A percentile compares a stretch with the other conserved stretches of the same genome.
These are phyloP conservation scores for Coelastrella sp. DNA, from an alignment of 139 green algal genomes.

Conservation along the genomic window DNA sequence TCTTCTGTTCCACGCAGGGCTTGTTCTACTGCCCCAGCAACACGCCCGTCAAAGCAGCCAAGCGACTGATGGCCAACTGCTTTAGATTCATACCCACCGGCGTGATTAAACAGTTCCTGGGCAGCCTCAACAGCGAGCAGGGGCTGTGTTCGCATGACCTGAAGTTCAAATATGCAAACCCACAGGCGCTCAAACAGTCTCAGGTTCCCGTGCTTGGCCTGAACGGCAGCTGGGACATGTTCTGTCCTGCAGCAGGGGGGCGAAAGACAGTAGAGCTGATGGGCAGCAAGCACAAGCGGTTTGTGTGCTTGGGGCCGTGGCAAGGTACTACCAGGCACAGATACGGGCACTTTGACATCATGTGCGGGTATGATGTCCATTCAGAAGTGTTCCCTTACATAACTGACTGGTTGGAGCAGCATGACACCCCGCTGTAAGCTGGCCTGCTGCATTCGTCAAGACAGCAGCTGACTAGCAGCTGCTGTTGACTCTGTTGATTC, in stretches of 20 bases:
- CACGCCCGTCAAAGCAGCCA: not conserved
- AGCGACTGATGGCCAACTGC: conserved; percentile 31
- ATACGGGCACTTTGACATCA: conserved; percentile 50
- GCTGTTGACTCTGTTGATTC: too few species aligned
- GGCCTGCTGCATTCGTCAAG: too few species aligned
- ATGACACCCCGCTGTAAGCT: conserved; percentile 1
- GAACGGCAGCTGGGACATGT: conserved; percentile 50
- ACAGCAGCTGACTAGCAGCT: too few species aligned
- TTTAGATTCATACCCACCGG: conserved; percentile 42
- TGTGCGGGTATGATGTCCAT: not conserved
- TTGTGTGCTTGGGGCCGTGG: conserved; percentile 30
- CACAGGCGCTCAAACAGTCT: not conserved
- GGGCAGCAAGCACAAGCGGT: conserved; percentile 37
- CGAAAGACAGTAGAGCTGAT: conserved; percentile 36
- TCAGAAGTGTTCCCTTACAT: conserved; percentile 47
- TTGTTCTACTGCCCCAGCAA: conserved; percentile 45
- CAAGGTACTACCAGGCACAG: conserved; percentile 10
- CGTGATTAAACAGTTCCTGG: conserved; percentile 44
- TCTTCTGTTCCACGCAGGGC: not conserved
- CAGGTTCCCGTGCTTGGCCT: conserved; percentile 32
- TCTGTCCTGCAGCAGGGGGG: conserved; percentile 42
- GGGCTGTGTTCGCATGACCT: conserved; percentile 21
- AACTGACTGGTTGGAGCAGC: conserved; percentile 19
- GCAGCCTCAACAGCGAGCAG: conserved; percentile 33
- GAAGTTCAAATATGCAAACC: conserved; percentile 20